Conservation (phyloP, 164 flowering plant species). For the Tetracentron sinense region DNA sequence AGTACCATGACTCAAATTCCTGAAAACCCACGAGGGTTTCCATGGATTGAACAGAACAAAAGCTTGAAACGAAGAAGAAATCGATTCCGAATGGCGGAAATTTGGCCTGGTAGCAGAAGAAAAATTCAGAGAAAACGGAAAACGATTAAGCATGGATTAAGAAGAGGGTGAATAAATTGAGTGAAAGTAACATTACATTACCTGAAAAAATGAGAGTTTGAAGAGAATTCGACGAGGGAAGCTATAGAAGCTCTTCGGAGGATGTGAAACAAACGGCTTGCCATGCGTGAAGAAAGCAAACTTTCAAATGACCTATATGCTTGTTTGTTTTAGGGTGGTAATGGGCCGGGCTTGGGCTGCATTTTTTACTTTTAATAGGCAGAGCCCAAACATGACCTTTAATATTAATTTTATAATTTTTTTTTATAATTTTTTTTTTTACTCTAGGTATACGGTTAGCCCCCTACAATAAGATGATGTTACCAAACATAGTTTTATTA, state of each 20-base stretch:
- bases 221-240: constrained; percentile 22
- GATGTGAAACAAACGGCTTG: constrained; percentile 26
- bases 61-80: not conserved
- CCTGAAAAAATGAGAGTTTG: constrained; percentile 24
- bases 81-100: constrained; percentile 6
- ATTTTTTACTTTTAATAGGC: no score
- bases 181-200: constrained; percentile 11
- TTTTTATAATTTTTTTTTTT: no score
- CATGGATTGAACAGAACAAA: constrained; percentile 8
- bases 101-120: constrained; percentile 19
- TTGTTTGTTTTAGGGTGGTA: no score
- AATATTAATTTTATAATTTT: no score
- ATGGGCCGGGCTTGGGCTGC: no score
- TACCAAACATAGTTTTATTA: no score
- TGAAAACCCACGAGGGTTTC: constrained; percentile 34
- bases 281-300: constrained; percentile 35
- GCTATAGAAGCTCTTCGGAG: constrained; percentile 24
- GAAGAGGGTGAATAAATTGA: not conserved
- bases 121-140: not conserved
- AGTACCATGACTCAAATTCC: constrained; percentile 22
- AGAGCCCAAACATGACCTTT: no score
- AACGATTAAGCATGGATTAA: no score
- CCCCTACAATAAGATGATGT: no score
- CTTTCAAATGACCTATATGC: no score
- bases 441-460: no score